These are phyloP conservation scores for Paracoccidioides brasiliensis DNA, from an alignment of 2,329 filamentous ascomycete species.

Conservation along the genomic window DNA sequence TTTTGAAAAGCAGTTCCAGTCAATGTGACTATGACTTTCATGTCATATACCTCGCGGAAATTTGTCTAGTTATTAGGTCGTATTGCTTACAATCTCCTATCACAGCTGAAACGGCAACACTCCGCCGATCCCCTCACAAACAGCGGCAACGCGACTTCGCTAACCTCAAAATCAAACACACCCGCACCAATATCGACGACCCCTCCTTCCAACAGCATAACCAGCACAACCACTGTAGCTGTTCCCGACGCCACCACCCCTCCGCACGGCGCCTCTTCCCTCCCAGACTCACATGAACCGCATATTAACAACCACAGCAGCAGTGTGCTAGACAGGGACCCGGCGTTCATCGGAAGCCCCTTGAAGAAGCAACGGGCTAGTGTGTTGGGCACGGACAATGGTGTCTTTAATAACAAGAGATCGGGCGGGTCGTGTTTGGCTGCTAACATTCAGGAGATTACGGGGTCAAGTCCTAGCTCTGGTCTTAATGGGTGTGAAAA, in stretches of 20 bases:
- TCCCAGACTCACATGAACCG: slow-evolving; percentile 9
- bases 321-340: slow-evolving; percentile 15
- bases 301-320: slow-evolving; percentile 7
- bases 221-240: slow-evolving; percentile 15
- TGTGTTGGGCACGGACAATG: slow-evolving; percentile 31
- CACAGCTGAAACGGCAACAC: slow-evolving; percentile 52
- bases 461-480: slow-evolving; percentile 12
- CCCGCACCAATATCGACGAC: slow-evolving; percentile 26
- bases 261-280: slow-evolving; percentile 16
- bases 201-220: slow-evolving; percentile 19
- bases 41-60: too few species aligned
- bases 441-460: slow-evolving; percentile 25
- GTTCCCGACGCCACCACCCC: slow-evolving; percentile 25
- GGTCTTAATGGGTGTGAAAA: neutral
- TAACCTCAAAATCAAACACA: slow-evolving; percentile 31
- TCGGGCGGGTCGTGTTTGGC: slow-evolving; percentile 27
- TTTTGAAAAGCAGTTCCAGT: neutral
- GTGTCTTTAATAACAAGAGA: slow-evolving; percentile 24
- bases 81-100: neutral
- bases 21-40: too few species aligned
- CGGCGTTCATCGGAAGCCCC: slow-evolving; percentile 31
- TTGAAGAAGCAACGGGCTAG: slow-evolving; percentile 36
- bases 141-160: slow-evolving; percentile 25
- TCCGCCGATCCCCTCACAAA: slow-evolving; percentile 42
- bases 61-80: too few species aligned